These are phyloP conservation scores for Sporisorium graminicola DNA, from an alignment of 1,284 basidiomycete genomes.

Conservation along the genomic window DNA sequence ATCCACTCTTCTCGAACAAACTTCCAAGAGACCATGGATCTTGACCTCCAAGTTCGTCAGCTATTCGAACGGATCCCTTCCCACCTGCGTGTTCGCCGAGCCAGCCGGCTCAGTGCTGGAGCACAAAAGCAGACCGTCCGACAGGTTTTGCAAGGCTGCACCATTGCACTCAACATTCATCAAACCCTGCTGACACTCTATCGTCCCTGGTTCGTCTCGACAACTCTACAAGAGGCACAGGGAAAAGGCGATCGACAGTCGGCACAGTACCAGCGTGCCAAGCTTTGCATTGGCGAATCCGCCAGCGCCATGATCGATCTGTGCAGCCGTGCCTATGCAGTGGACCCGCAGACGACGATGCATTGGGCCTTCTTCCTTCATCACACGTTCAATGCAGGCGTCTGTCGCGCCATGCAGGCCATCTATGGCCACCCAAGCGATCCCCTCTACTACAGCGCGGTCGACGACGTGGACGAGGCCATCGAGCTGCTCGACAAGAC, in stretches of 20 bases:
- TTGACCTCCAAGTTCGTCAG: conserved; percentile 8
- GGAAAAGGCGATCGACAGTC: not conserved
- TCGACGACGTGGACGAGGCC: conserved; percentile 18
- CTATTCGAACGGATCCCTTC: conserved; percentile 11
- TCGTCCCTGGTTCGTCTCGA: conserved; percentile 27
- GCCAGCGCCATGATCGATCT: conserved; percentile 24
- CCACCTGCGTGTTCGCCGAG: conserved; percentile 12
- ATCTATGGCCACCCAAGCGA: conserved; percentile 13
- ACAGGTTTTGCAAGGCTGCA: conserved; percentile 17
- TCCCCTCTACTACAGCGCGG: conserved; percentile 12
- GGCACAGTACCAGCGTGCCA: conserved; percentile 12
- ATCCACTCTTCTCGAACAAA: conserved; percentile 9
- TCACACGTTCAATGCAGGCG: conserved; percentile 24
- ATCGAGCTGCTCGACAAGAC: conserved; percentile 12
- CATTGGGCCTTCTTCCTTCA: conserved; percentile 19
- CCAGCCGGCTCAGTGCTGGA: conserved; percentile 7
- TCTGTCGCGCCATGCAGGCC: conserved; percentile 19
- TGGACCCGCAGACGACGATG: conserved; percentile 10
- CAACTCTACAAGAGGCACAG: conserved; percentile 4
- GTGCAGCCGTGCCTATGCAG: conserved; percentile 6
- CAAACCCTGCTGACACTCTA: conserved; percentile 29
- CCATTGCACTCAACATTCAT: conserved; percentile 21
- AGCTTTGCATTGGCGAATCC: conserved; percentile 16
- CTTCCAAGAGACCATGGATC: conserved; percentile 10
- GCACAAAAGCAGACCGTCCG: conserved; percentile 5